phyloP scores from a whole-genome alignment of 139 green algal genomes.

The Chlamydomonas incerta region DNA sequence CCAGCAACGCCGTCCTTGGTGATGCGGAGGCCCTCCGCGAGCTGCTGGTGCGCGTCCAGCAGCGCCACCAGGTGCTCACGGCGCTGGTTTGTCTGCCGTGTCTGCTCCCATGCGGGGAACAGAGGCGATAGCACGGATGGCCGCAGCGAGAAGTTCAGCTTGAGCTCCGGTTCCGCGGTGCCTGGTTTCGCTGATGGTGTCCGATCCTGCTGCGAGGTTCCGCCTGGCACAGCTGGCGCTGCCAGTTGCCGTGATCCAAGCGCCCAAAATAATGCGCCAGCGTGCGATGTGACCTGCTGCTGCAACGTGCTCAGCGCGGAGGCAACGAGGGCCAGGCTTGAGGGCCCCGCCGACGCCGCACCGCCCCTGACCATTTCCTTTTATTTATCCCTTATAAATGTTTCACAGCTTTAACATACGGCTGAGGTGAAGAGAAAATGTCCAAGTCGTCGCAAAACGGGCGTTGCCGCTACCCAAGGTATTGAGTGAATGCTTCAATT shows the following conservation, averaged over 20 bases:
- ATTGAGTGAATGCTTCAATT: too few species aligned
- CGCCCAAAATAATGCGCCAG: background rate
- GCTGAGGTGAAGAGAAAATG: too few species aligned
- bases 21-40: constrained; percentile 18
- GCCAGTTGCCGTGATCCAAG: background rate
- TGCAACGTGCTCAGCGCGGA: background rate
- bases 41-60: constrained; percentile 38
- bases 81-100: background rate
- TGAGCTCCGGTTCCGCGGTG: background rate
- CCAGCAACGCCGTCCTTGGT: background rate
- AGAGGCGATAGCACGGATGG: constrained; percentile 45
- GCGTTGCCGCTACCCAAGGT: too few species aligned
- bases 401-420: too few species aligned
- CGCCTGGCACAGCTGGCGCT: too few species aligned
- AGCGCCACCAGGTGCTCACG: constrained; percentile 52
- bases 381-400: too few species aligned
- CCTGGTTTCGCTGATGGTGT: background rate
- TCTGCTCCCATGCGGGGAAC: constrained; percentile 25
- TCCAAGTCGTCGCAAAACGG: too few species aligned
- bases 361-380: background rate
- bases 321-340: background rate
- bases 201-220: background rate
- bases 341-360: background rate
- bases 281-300: background rate
- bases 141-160: constrained; percentile 30